Evolutionary conservation across 129 eudicot genomes (phyloP), one percentile per base, ranked within the genome.

Genomic region (Chrysanthemum seticuspe): DNA sequence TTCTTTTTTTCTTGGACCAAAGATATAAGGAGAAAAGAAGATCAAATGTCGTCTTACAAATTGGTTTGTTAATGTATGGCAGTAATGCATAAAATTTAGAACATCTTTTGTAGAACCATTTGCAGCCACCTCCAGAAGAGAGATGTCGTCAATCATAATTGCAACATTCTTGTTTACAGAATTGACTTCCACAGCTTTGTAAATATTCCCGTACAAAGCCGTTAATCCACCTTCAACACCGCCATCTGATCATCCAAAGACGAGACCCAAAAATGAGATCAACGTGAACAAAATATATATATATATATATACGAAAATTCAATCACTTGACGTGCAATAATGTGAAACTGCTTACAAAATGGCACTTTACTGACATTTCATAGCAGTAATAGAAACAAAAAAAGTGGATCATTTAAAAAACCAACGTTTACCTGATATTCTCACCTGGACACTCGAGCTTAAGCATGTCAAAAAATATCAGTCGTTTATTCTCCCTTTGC

Each of bases 91-190:
- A 74, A 94, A 94, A 83, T 94, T 85, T 15, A 85, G 61, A 54
- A 88, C 88, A 27, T 81, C 83, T 73, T 81, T 82, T 58, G 95
- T 84, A 31, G 86, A 85, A 75, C 98, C 97, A 36, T 85, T 84
- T 34, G 97, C 82, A 74, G 91, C 97, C 57, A 94, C 89, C 85
- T 94, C 98, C 83, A 94, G 66, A 44, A 90, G 93, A 36, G 97
- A 90, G 45, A 94, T 76, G 72, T 90, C 97, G 71, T 94, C 98
- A 59, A 94, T 85, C 67, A 90, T 78, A 19, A 94, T 59, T 50
- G 80, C 78, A 53, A 84, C 65, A 44, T 79, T 67, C 65, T 65
- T 82, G 44, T 66, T 82, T 53, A 76, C 67, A 1, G 72, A 77
- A 77, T 77, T 78, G 48, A 78, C 77, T 70, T 84, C 96, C 61